These are phyloP conservation scores for Cladosporium colombiae DNA, from an alignment of 2,329 filamentous ascomycete species.

Conservation along the genomic window DNA sequence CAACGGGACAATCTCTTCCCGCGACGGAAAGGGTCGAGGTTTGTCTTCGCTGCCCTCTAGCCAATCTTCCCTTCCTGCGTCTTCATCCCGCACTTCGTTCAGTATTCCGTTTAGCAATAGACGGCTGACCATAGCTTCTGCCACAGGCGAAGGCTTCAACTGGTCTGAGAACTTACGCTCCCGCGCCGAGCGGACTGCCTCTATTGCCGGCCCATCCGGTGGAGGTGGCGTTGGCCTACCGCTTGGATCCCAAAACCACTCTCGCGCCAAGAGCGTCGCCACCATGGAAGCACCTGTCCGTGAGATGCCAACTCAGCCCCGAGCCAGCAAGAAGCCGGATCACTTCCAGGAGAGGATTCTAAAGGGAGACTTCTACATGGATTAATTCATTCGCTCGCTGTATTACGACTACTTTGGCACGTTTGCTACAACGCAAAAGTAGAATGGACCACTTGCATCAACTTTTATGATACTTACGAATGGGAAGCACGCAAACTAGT, in stretches of 20 bases:
- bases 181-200: constrained; percentile 72
- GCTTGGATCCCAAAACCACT: constrained; percentile 46
- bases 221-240: constrained; percentile 9
- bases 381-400: constrained; percentile 50
- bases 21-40: constrained; percentile 59
- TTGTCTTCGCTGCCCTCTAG: constrained; percentile 47
- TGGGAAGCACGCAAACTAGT: constrained; percentile 9
- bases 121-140: constrained; percentile 39
- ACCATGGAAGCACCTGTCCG: constrained; percentile 57
- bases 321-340: constrained; percentile 67
- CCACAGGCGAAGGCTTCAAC: constrained; percentile 89
- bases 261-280: constrained; percentile 69
- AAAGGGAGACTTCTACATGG: constrained; percentile 98
- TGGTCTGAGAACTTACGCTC: constrained; percentile 95
- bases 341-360: constrained; percentile 95
- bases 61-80: constrained; percentile 16
- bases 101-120: constrained; percentile 22
- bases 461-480: constrained; percentile 7
- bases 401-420: constrained; percentile 1
- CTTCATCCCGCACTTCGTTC: constrained; percentile 35
- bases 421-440: neutral
- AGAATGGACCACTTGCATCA: constrained; percentile 2
- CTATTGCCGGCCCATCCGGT: constrained; percentile 48
- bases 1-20: constrained; percentile 51
- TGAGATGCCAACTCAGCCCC: constrained; percentile 56